Evolutionary conservation across 148 eudicot genomes (phyloP).

Genomic region (Spergularia marina): DNA sequence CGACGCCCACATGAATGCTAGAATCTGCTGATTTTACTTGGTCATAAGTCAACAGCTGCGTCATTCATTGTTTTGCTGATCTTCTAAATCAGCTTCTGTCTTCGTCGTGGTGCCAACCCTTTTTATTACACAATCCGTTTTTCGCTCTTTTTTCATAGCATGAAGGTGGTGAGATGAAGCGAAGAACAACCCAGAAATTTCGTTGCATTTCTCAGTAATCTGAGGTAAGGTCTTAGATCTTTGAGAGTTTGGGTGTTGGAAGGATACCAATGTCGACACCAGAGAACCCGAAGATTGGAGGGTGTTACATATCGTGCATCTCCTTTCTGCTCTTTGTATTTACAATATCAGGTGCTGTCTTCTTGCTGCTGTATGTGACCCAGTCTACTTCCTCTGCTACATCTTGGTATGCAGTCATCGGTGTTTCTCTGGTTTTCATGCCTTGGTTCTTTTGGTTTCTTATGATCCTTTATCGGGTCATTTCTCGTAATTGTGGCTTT

Average conservation of each 20-base stretch:
- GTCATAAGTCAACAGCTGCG: slow-evolving; percentile 26
- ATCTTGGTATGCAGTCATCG: slow-evolving; percentile 29
- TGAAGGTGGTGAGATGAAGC: not conserved
- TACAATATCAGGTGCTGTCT: slow-evolving; percentile 37
- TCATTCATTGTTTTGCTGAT: slow-evolving; percentile 12
- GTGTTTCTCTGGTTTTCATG: slow-evolving; percentile 35
- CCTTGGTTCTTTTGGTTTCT: slow-evolving; percentile 51
- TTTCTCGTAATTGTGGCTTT: slow-evolving; percentile 41
- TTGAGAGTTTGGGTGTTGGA: not conserved
- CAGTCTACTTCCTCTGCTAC: slow-evolving; percentile 22
- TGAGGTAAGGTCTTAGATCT: not conserved
- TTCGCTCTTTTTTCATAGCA: not conserved
- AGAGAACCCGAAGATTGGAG: slow-evolving; percentile 32
- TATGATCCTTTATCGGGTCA: slow-evolving; percentile 35
- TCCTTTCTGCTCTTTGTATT: slow-evolving; percentile 32
- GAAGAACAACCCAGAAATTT: not conserved
- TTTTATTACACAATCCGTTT: not conserved
- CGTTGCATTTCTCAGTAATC: not conserved
- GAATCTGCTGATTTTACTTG: slow-evolving; percentile 10
- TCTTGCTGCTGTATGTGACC: slow-evolving; percentile 36
- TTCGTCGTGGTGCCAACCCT: not conserved
- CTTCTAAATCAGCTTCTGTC: slow-evolving; percentile 8
- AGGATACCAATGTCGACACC: slow-evolving; percentile 24
- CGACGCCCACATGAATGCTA: slow-evolving; percentile 14
- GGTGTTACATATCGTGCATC: slow-evolving; percentile 43